Percentiles rank a stretch among this genome's conserved stretches.
These are phyloP conservation scores for Teratosphaeria zuluensis DNA, from an alignment of 2,329 filamentous ascomycete species.

Conservation along the genomic window DNA sequence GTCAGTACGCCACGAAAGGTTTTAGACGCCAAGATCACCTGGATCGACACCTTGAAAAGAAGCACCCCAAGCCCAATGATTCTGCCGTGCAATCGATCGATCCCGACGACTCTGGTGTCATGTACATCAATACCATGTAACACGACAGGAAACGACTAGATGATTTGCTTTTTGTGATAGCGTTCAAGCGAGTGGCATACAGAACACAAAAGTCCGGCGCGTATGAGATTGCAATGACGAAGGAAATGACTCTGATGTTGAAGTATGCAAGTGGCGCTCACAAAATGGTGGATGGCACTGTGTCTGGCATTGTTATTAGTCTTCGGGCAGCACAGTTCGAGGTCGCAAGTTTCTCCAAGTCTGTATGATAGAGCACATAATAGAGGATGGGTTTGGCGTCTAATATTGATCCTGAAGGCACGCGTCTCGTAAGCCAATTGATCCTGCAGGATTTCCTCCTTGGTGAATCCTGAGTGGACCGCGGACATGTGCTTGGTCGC, in stretches of 20 bases:
- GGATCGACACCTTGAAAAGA: background rate
- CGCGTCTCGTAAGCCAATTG: no score
- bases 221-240: background rate
- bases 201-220: background rate
- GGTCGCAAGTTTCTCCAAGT: no score
- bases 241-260: background rate
- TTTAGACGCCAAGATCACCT: background rate
- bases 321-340: no score
- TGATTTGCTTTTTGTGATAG: background rate
- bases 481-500: no score
- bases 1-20: background rate
- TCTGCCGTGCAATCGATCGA: background rate
- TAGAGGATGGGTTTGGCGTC: no score
- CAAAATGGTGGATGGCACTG: no score
- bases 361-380: no score
- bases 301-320: no score
- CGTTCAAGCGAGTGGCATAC: background rate
- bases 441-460: no score
- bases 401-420: no score
- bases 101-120: background rate
- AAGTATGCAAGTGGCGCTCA: background rate
- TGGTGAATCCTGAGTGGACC: no score
- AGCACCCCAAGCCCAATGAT: background rate
- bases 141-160: background rate
- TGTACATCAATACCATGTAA: background rate